A percentile compares a stretch with the other conserved stretches of the same genome.
Evolutionary conservation across 2,329 filamentous ascomycete species (phyloP).

Genomic region (Paecilomyces sp.): DNA sequence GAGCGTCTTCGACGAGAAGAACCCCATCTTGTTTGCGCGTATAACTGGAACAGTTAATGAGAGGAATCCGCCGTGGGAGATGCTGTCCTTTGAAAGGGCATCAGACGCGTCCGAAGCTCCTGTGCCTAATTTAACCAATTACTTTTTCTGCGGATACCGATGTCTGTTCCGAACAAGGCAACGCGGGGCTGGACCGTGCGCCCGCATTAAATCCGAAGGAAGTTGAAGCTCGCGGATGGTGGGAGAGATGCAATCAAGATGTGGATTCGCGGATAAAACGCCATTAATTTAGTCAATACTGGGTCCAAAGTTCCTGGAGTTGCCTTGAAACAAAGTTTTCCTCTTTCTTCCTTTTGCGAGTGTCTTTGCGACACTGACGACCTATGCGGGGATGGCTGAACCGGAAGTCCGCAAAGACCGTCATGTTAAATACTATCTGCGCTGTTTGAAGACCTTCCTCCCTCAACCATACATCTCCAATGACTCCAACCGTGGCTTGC

Average conservation of each 20-base stretch:
- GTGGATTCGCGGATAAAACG: background rate
- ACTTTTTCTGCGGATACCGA: background rate
- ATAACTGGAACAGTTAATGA: background rate
- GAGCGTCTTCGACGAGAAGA: conserved; percentile 73
- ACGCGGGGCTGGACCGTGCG: conserved; percentile 2
- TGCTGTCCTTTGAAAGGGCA: background rate
- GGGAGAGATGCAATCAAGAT: background rate
- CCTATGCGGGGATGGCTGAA: conserved; percentile 15
- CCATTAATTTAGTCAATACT: background rate
- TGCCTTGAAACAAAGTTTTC: background rate
- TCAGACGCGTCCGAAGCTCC: background rate
- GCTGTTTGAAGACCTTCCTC: conserved; percentile 74
- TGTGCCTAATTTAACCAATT: background rate
- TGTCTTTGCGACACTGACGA: background rate
- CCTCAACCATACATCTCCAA: conserved; percentile 78
- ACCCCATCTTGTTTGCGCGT: conserved; percentile 56
- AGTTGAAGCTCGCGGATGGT: background rate
- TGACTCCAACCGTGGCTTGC: conserved; percentile 83
- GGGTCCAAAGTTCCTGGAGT: background rate
- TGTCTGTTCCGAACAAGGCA: background rate
- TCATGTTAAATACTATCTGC: conserved; percentile 88
- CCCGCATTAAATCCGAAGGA: background rate
- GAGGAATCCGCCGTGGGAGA: background rate
- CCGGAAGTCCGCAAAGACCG: conserved; percentile 42
- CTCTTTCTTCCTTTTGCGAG: background rate